Conservation (phyloP, 306 rosid species). For the Cyamopsis tetragonoloba region DNA sequence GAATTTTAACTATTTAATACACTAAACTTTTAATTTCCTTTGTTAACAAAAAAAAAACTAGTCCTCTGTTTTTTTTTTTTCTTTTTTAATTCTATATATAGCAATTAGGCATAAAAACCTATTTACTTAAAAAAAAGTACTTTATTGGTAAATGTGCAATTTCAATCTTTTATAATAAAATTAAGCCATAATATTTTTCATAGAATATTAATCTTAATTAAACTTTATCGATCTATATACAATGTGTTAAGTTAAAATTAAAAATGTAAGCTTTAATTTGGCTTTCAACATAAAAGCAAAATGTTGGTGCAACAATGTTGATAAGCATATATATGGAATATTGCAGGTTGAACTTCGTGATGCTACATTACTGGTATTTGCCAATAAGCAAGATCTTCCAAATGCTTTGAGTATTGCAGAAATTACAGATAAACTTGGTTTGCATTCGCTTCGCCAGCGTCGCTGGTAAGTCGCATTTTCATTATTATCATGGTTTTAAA, state of each 20-base stretch:
- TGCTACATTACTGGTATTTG: constrained; percentile 39
- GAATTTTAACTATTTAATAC: no score
- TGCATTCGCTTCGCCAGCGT: constrained; percentile 75
- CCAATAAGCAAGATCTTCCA: constrained; percentile 49
- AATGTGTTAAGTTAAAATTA: no score
- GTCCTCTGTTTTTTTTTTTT: no score
- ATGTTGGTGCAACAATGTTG: constrained; percentile 2
- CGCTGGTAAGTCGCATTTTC: constrained; percentile 54
- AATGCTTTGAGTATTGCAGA: constrained; percentile 70
- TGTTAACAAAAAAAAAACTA: no score
- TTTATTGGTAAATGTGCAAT: no score
- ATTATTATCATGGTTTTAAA: not conserved
- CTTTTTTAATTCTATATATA: no score
- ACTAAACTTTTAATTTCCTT: no score
- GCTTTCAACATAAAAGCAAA: not conserved
- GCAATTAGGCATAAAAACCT: no score
- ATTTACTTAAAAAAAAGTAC: no score
- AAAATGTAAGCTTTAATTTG: not conserved
- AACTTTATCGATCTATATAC: no score
- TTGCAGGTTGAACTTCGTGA: constrained; percentile 68
- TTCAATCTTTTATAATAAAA: no score
- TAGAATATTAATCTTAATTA: not conserved
- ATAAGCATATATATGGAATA: not conserved
- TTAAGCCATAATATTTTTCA: no score
- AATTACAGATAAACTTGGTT: constrained; percentile 79